Evolutionary conservation across 257 asterid species (phyloP).

Genomic region (Solanum pimpinellifolium): DNA sequence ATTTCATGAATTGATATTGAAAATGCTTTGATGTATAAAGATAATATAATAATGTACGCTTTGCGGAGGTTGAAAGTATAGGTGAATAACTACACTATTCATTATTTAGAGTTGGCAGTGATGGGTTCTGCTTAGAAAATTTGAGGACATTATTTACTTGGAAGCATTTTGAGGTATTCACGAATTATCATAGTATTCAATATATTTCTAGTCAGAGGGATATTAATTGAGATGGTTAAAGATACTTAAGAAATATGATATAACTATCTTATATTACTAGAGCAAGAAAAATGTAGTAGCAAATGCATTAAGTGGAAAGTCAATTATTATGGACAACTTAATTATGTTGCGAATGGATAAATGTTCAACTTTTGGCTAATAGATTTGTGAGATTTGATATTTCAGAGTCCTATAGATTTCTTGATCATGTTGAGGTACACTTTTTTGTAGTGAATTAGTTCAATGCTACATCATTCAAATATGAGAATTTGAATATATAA

Average conservation of each 20-base stretch:
- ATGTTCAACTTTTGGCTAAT: background rate
- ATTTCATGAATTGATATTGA: background rate
- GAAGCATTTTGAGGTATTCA: background rate
- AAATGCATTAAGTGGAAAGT: background rate
- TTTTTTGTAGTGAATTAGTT: background rate
- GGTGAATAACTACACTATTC: background rate
- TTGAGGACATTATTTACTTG: background rate
- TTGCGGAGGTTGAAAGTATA: background rate
- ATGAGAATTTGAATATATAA: background rate
- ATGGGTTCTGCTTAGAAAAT: background rate
- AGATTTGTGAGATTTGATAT: background rate
- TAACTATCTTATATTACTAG: background rate
- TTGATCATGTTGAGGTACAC: background rate
- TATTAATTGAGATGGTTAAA: too few relatives aligned
- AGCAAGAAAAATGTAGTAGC: background rate
- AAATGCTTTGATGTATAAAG: too few relatives aligned
- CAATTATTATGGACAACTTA: background rate
- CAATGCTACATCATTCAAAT: background rate
- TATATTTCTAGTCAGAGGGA: background rate
- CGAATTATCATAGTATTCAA: background rate
- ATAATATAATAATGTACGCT: background rate
- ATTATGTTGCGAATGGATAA: background rate
- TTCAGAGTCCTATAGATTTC: background rate
- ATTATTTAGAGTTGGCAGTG: background rate
- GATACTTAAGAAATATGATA: background rate